A percentile compares a stretch with the other conserved stretches of the same genome.
These are phyloP conservation scores for Eucalyptus regnans DNA, from an alignment of 345 rosid genomes.

Conservation along the genomic window DNA sequence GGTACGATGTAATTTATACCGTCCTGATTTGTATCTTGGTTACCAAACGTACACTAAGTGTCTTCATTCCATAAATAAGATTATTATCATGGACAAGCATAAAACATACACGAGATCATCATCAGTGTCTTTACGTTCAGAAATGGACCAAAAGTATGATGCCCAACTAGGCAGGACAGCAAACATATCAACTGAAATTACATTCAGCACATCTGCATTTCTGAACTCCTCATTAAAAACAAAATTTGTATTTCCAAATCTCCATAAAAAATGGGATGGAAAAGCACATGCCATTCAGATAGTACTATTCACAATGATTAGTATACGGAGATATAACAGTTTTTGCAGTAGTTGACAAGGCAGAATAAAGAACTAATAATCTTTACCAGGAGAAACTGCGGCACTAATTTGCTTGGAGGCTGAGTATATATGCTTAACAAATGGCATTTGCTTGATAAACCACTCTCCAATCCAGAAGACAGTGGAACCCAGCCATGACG, in stretches of 20 bases:
- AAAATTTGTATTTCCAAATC: background rate
- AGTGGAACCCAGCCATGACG: constrained; percentile 58
- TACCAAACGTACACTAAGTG: background rate
- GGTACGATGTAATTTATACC: background rate
- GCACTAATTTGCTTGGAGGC: constrained; percentile 76
- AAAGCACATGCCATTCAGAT: background rate
- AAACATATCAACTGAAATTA: background rate
- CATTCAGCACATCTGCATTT: background rate
- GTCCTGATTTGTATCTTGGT: background rate
- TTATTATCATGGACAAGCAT: background rate
- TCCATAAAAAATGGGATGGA: background rate
- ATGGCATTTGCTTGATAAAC: constrained; percentile 62
- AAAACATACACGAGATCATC: background rate
- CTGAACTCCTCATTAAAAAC: background rate
- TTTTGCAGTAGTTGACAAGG: background rate
- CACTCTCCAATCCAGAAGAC: constrained; percentile 64
- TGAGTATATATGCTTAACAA: constrained; percentile 54
- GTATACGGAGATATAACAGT: background rate
- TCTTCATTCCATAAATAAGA: background rate
- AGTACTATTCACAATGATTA: background rate
- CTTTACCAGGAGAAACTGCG: constrained; percentile 61
- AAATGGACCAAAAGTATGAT: background rate
- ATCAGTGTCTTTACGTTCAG: background rate
- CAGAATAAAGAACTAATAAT: background rate
- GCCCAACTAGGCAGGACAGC: background rate